phyloP scores from a whole-genome alignment of 257 asterid species.

The Nicotiana attenuata region DNA sequence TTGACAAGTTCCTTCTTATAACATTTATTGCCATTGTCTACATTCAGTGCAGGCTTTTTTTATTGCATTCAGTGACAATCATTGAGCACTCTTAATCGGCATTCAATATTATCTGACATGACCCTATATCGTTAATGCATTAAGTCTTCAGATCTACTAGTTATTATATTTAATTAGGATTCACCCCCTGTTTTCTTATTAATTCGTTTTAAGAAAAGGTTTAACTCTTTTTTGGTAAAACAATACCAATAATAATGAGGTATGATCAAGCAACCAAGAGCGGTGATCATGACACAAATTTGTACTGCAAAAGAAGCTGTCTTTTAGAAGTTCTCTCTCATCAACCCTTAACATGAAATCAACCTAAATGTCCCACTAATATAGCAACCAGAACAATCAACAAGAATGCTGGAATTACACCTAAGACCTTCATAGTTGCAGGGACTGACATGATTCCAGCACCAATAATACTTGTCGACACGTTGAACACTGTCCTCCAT shows the following conservation, averaged over 20 bases:
- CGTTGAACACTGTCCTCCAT: constrained; percentile 77
- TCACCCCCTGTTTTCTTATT: no score
- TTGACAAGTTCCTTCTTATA: no score
- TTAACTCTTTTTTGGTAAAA: no score
- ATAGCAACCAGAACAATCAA: constrained; percentile 52
- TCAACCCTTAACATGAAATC: constrained; percentile 74
- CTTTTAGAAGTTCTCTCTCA: constrained; percentile 76
- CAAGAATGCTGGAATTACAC: constrained; percentile 64
- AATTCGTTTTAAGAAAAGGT: no score
- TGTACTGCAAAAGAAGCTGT: constrained; percentile 66
- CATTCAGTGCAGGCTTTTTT: no score
- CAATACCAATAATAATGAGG: constrained; percentile 71
- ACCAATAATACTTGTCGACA: constrained; percentile 82
- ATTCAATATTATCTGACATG: no score
- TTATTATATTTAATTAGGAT: no score
- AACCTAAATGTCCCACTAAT: constrained; percentile 65
- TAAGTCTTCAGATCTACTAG: no score
- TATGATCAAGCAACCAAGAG: constrained; percentile 83
- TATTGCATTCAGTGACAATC: no score
- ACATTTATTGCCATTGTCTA: no score
- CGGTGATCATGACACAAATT: constrained; percentile 66
- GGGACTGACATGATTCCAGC: constrained; percentile 95
- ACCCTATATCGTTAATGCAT: no score
- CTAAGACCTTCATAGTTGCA: constrained; percentile 81
- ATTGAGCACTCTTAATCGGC: no score